Percentiles rank a stretch among this genome's conserved stretches.
These are phyloP conservation scores for Jacaranda mimosifolia DNA, from an alignment of 257 asterid species.

Conservation along the genomic window DNA sequence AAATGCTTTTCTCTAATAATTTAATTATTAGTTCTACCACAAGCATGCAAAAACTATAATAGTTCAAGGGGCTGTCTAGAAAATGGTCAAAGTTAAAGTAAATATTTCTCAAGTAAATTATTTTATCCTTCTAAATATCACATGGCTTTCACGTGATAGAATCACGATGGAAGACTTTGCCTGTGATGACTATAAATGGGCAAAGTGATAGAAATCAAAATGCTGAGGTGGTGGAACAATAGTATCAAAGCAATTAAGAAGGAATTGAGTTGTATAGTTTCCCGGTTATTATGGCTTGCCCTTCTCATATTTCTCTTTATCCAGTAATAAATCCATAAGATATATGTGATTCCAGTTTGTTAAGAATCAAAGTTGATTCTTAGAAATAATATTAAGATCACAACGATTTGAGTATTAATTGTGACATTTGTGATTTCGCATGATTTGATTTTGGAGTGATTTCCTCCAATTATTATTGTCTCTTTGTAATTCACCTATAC, in stretches of 20 bases:
- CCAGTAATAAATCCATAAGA: neutral
- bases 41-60: neutral
- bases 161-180: neutral
- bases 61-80: neutral
- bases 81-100: neutral
- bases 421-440: too few relatives aligned
- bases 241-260: neutral
- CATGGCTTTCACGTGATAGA: slow-evolving; percentile 2
- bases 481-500: too few relatives aligned
- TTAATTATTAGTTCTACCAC: neutral
- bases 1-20: neutral
- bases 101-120: neutral
- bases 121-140: neutral
- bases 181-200: neutral
- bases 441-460: too few relatives aligned
- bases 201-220: neutral
- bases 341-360: neutral
- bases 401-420: too few relatives aligned
- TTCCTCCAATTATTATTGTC: too few relatives aligned
- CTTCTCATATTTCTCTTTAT: neutral
- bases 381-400: too few relatives aligned
- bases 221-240: neutral
- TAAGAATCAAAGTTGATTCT: too few relatives aligned
- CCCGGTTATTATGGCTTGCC: neutral
- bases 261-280: neutral